Conservation (phyloP, 176 grass and related monocot genomes). For the barley (Hordeum vulgare) region MorexV3_pseudomolecules_assembly NC_058521.1:534372616-534373115, state of each 20-base stretch:
- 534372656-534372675: too few relatives aligned
- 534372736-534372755: too few relatives aligned
- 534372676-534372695: too few relatives aligned
- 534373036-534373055: neutral
- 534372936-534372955: constrained; percentile 14
- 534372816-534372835: constrained; percentile 11
- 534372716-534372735: too few relatives aligned
- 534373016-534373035: neutral
- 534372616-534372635: too few relatives aligned
- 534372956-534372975: constrained; percentile 14
- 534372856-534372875: too few relatives aligned
- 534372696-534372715: too few relatives aligned
- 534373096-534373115: too few relatives aligned
- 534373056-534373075: neutral
- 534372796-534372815: constrained; percentile 13
- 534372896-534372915: too few relatives aligned
- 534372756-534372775: too few relatives aligned
- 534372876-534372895: too few relatives aligned
- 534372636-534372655: too few relatives aligned
- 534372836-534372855: constrained; percentile 17
- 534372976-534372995: constrained; percentile 36
- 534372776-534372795: constrained; percentile 28
- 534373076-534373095: neutral
- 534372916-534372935: constrained; percentile 40
- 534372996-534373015: constrained; percentile 34